Percentiles rank a stretch among this genome's conserved stretches.
Conservation (phyloP, 352 stramenopile genomes). For the Aphanomyces cochlioides region DNA sequence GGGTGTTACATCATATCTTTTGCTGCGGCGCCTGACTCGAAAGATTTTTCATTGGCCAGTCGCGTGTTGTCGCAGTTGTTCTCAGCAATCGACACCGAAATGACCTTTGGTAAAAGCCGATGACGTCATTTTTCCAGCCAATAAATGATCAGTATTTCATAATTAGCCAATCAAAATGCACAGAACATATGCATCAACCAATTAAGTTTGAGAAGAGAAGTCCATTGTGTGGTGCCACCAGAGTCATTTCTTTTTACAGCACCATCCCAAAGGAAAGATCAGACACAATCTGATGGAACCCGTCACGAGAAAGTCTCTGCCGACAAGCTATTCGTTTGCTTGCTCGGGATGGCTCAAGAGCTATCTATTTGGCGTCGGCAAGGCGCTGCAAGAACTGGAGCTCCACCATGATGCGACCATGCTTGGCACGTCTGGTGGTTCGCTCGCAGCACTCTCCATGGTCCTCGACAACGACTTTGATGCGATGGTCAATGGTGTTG, state of each 20-base stretch:
- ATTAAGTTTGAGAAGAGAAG: neutral
- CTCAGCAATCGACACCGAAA: neutral
- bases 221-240: neutral
- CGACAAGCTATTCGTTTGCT: conserved; percentile 75
- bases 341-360: conserved; percentile 86
- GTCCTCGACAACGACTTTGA: conserved; percentile 74
- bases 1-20: neutral
- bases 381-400: conserved; percentile 72
- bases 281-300: no score
- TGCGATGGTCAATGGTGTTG: conserved; percentile 56
- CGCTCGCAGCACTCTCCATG: conserved; percentile 64
- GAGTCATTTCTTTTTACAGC: neutral
- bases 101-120: neutral
- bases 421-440: conserved; percentile 75
- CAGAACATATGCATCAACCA: neutral
- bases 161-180: neutral
- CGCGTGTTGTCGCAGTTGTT: neutral
- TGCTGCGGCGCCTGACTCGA: no score
- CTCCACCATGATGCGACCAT: conserved; percentile 55
- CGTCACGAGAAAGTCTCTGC: neutral
- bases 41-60: neutral
- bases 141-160: neutral
- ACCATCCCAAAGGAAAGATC: neutral
- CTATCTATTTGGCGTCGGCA: conserved; percentile 84
- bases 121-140: conserved; percentile 23